A percentile compares a stretch with the other conserved stretches of the same genome.
These are phyloP conservation scores for Aureobasidium pullulans DNA, from an alignment of 2,329 filamentous ascomycete genomes.

Conservation along the genomic window DNA sequence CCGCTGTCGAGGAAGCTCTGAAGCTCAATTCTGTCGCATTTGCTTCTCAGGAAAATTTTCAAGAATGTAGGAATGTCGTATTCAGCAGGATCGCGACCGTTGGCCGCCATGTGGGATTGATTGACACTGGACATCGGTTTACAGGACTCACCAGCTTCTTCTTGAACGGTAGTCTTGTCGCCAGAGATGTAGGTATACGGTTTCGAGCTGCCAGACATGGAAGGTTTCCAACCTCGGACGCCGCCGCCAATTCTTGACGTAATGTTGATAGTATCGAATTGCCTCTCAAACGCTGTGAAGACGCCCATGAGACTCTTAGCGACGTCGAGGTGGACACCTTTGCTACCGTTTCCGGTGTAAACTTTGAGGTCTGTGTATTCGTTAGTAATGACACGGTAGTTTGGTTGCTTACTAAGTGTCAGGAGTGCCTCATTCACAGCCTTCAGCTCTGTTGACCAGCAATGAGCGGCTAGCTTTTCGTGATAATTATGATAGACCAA, in stretches of 20 bases:
- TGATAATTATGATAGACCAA: neutral
- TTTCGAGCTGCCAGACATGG: neutral
- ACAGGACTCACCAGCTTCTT: neutral
- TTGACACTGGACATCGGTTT: neutral
- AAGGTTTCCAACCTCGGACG: neutral
- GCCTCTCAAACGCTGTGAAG: conserved; percentile 11
- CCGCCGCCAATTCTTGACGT: neutral
- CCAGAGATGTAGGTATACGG: neutral
- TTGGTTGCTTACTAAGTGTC: neutral
- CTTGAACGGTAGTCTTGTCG: neutral
- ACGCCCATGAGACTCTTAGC: neutral
- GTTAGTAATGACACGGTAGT: conserved; percentile 2
- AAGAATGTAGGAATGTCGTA: neutral
- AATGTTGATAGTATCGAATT: neutral
- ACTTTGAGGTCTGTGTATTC: conserved; percentile 2
- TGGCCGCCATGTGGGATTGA: neutral
- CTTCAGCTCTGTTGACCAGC: neutral
- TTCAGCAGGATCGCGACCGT: neutral
- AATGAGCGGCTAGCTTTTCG: neutral
- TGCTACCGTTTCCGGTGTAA: neutral
- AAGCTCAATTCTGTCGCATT: neutral
- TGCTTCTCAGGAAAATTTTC: neutral
- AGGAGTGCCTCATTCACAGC: neutral
- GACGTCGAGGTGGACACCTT: neutral
- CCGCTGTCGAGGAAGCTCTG: neutral